Base-by-base conservation (phyloP, 2,329 filamentous ascomycete genomes). In the Colletotrichum zoysiae region DNA sequence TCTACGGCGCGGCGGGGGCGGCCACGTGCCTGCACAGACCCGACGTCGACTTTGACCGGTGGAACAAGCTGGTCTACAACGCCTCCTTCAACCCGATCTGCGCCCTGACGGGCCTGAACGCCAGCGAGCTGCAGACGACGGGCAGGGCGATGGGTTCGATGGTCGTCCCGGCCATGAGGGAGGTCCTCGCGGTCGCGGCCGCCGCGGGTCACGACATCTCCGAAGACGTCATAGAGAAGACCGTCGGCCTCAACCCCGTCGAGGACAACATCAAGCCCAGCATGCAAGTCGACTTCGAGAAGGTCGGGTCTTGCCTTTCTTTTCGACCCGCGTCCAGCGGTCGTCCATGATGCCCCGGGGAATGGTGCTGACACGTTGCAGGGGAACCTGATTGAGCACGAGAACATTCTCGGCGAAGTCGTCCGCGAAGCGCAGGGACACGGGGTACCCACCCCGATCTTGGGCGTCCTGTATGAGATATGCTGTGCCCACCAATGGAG, bases 381-480 rank as follows among this genome's bases (percentile, higher is more conserved):
- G 64, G 75, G 76, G 1, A 77, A 77, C 26, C 38, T 77, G 12
- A 76, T 78, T 42, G 87, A 89, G 76, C 82, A 84, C 64, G 86
- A 89, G 75, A 86, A 84, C 67, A 81, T 89, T 26, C 76, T 89
- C 2, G 86, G 87, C 0, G 86, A 89, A 78, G 85, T 86, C 5
- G 67, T 89, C 46, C 78, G 83, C 1, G 86, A 86, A 71, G 87
- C 81, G 0, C 81, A 82, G 68, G 76, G 77, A 48, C 76, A 80
- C 0, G 85, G 84, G 3, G 84, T 90, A 2, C 70, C 79, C 1
- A 86, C 85, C 79, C 87, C 87, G 0, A 86, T 83, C 20, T 77
- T 89, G 42, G 78, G 80, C 67, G 81, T 84, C 8, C 74, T 89
- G 1, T 89, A 88, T 75, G 80, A 81, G 2, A 75, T 88, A 40